Evolutionary conservation across 1,139 yeast genomes (phyloP), one percentile per base, ranked within the genome.

Genomic region (Candida frijolesensis): DNA sequence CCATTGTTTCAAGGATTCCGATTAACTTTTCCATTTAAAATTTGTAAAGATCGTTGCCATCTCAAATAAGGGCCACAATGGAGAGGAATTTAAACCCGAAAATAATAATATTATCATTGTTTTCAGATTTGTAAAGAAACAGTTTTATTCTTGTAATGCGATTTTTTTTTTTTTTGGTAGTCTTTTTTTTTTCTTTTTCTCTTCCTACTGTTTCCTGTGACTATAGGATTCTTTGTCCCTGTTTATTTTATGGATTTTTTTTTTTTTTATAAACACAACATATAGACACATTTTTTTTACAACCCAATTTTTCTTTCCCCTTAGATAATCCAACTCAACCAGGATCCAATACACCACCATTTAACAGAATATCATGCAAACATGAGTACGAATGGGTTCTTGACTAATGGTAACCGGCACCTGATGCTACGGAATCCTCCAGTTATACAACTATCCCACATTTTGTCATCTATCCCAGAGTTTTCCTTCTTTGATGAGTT

Each of bases 401-500:
- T 43, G 29, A 18, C 19, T 34, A 43, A 43, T 25, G 40, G 45
- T 35, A 45, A 42, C 42, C 25, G 45, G 16, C 38, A 42, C 10
- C 27, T 39, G 43, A 44, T 40, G 34, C 39, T 30, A 25, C 30
- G 52, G 29, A 39, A 35, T 29, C 45, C 53, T n/a, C 45, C 53
- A 7, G 27, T 44, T 4, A 29, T 49, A 25, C 48, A 47, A 39
- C 34, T 55, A 27, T 55, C 57, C 2, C 51, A 52, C 8, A 15
- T 55, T 38, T 40, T 55, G 35, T 37, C 49, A 2, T 49, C 57
- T 8, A 61, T 63, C 11, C 72, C 72, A 9, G 49, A 55, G 27
- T 72, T 71, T 51, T 62, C 72, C n/a, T 63, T 68, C 49, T 66
- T 70, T 52, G 71, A 71, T 30, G 75, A 70, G 48, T 57, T 71